Conservation (phyloP, 495 filamentous ascomycete species). For the Aspergillus indologenus region DNA sequence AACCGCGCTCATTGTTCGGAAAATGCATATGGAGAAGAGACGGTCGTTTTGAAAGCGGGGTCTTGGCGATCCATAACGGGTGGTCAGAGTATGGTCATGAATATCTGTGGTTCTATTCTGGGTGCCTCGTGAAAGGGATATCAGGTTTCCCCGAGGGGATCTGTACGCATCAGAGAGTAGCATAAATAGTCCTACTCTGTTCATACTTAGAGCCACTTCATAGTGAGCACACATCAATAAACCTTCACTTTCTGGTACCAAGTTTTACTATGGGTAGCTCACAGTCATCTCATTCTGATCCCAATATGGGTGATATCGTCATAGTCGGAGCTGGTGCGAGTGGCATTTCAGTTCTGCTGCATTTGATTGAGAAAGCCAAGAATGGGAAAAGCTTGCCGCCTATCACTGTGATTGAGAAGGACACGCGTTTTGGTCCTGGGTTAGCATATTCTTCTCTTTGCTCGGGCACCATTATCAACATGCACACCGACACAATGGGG, state of each 20-base stretch:
- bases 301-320: not conserved
- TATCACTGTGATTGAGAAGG: conserved; percentile 4
- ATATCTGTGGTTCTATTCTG: not conserved
- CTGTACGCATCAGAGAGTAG: not conserved
- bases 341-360: conserved; percentile 6
- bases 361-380: conserved; percentile 1
- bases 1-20: not conserved
- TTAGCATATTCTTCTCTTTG: not conserved
- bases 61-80: not conserved
- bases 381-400: not conserved
- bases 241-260: not conserved
- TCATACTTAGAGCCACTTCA: not conserved
- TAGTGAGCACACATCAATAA: not conserved
- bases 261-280: not conserved
- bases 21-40: not conserved
- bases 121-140: not conserved
- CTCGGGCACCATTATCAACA: conserved; percentile 6
- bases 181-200: not conserved
- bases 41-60: not conserved
- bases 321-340: conserved; percentile 9
- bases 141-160: not conserved
- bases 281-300: not conserved
- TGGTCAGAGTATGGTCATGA: not conserved
- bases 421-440: not conserved
- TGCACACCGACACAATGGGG: conserved; percentile 5